Conservation (phyloP, 208 protist species). For the Crithidia bombi region DNA sequence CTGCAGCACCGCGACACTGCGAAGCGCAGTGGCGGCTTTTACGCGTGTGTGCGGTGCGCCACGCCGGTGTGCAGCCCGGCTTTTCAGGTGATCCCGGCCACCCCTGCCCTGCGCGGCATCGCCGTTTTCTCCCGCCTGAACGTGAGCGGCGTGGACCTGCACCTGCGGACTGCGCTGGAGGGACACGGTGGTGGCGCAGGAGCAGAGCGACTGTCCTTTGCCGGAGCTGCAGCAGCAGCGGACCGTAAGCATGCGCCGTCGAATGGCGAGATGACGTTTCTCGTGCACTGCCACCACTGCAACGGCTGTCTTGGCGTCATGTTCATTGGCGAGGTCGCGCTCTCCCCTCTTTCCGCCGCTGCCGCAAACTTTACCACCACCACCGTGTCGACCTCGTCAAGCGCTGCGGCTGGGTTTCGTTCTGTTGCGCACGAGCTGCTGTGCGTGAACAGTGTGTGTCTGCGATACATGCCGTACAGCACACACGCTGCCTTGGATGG, state of each 20-base stretch:
- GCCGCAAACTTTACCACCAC: neutral
- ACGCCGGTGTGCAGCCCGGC: slow-evolving; percentile 60
- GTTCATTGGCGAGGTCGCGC: slow-evolving; percentile 14
- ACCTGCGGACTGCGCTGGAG: slow-evolving; percentile 31
- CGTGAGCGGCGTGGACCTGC: slow-evolving; percentile 44
- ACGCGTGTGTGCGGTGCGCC: slow-evolving; percentile 74
- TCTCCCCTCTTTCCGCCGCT: neutral
- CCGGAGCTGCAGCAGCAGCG: neutral
- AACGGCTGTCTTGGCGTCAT: slow-evolving; percentile 67
- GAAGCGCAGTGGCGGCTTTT: slow-evolving; percentile 60
- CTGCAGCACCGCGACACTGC: slow-evolving; percentile 38
- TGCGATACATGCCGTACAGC: slow-evolving; percentile 46
- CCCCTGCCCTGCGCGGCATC: slow-evolving; percentile 44
- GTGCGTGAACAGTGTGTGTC: slow-evolving; percentile 68
- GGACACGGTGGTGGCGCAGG: neutral
- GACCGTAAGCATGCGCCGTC: no score
- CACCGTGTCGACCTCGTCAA: neutral
- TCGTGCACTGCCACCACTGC: slow-evolving; percentile 68
- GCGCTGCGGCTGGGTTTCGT: neutral
- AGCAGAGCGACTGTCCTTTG: neutral
- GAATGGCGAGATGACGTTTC: slow-evolving; percentile 26
- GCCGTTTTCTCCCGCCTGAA: slow-evolving; percentile 55
- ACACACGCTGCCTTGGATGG: slow-evolving; percentile 28
- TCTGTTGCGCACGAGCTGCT: slow-evolving; percentile 30
- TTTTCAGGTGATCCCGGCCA: slow-evolving; percentile 50